phyloP scores from a whole-genome alignment of 2,329 filamentous ascomycete genomes.

The Phialophora expanda region DNA sequence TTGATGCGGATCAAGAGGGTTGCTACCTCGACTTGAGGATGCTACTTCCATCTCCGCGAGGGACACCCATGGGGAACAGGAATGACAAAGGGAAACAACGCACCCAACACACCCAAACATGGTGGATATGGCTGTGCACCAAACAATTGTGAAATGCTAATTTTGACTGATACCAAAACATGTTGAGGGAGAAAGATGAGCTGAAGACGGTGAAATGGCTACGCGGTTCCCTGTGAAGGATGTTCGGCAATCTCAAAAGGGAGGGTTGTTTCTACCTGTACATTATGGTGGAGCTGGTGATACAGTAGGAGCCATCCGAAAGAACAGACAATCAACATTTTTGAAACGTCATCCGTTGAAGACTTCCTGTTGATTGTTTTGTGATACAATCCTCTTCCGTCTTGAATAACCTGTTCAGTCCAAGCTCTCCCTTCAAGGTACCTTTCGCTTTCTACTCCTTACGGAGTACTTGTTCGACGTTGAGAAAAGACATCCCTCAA shows the following conservation, averaged over 20 bases:
- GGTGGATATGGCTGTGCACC: slow-evolving; percentile 7
- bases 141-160: slow-evolving; percentile 23
- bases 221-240: not conserved
- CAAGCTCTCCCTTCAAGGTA: not conserved
- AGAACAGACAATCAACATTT: slow-evolving; percentile 11
- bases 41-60: not conserved
- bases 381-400: not conserved
- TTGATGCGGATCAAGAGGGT: not conserved
- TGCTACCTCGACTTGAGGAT: not conserved
- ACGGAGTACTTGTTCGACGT: not conserved
- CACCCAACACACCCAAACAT: slow-evolving; percentile 6
- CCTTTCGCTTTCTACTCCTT: not conserved
- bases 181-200: not conserved
- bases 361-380: not conserved
- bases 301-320: slow-evolving; percentile 2
- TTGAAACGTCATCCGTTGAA: not conserved
- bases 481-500: not conserved
- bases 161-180: slow-evolving; percentile 19
- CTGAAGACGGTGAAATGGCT: not conserved
- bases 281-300: slow-evolving; percentile 12
- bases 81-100: slow-evolving; percentile 1
- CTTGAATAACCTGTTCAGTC: not conserved
- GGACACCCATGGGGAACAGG: not conserved
- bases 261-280: slow-evolving; percentile 7
- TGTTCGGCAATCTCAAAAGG: not conserved